phyloP scores from a whole-genome alignment of 805 yeast species.

The Saccharomycopsis sp. region DNA sequence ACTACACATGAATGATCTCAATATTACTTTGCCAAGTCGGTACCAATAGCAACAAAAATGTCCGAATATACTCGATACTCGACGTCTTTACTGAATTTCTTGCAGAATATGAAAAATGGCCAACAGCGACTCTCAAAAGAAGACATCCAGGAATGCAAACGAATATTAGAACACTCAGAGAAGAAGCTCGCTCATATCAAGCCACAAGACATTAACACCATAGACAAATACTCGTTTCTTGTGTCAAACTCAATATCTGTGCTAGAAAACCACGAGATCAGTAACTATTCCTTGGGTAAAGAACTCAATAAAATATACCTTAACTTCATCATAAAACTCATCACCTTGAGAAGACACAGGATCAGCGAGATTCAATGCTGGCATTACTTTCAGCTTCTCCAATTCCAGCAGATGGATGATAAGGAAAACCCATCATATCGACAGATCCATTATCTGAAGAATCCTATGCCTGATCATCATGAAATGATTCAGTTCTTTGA shows the following conservation, averaged over 20 bases:
- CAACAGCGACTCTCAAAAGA: not conserved
- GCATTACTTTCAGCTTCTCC: not conserved
- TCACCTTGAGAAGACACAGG: not conserved
- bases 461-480: not conserved
- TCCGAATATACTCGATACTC: not conserved
- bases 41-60: too few relatives aligned
- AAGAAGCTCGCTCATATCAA: not conserved
- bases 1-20: not conserved
- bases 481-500: not conserved
- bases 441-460: not conserved
- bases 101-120: not conserved
- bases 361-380: constrained; percentile 1
- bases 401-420: not conserved
- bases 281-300: not conserved
- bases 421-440: not conserved
- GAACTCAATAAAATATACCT: not conserved
- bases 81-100: not conserved
- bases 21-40: too few relatives aligned
- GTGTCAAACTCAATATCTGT: not conserved
- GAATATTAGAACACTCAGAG: not conserved
- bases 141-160: not conserved
- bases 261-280: not conserved
- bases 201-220: not conserved
- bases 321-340: not conserved
- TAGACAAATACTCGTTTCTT: not conserved